Base-by-base conservation (phyloP, 345 rosid species). In the Camelina neglecta region DNA sequence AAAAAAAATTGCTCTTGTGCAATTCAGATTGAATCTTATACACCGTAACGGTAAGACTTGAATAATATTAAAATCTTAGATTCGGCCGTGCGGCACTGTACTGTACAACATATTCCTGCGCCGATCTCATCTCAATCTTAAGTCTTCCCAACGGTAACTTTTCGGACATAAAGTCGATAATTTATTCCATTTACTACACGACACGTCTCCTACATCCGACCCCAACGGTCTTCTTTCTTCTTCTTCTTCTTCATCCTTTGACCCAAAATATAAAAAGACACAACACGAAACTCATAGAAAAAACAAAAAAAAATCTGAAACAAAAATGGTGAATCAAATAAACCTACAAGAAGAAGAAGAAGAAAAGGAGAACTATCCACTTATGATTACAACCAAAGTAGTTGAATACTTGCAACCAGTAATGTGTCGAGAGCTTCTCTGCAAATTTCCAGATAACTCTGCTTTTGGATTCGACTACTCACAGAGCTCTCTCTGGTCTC, bases 401-500 rank as follows among this genome's bases (percentile, higher is more conserved):
- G 87, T 88, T 48, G 96, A 91, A 82, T 88, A 93, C 71, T 80
- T 91, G 79, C 84, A 72, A 60, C 96, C 98, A 33, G 10, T 84
- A 50, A 83, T 91, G 96, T 88, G 92, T 0, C 73, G 63, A 50
- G 93, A 91, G 61, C 93, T 93, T 45, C 96, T 91, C 72, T 83
- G 81, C 79, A 93, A 88, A 77, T 93, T 93, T 83, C 93, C 97
- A 4, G 96, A 93, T 67, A 84, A 78, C 81, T 86, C 97, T 18
- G 85, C 89, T 33, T 83, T 83, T 53, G 97, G 87, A 31, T 91
- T 93, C 67, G 86, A 93, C 24, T 89, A 88, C 79, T 50, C 88
- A 12, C 92, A 89, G 79, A 91, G 97, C 87, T 91, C 98, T 18
- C 80, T 93, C 44, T 93, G 98, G 98, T 93, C 98, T 71, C 97